Evolutionary conservation across 306 rosid species (phyloP).

Genomic region (Gynostemma pentaphyllum): DNA sequence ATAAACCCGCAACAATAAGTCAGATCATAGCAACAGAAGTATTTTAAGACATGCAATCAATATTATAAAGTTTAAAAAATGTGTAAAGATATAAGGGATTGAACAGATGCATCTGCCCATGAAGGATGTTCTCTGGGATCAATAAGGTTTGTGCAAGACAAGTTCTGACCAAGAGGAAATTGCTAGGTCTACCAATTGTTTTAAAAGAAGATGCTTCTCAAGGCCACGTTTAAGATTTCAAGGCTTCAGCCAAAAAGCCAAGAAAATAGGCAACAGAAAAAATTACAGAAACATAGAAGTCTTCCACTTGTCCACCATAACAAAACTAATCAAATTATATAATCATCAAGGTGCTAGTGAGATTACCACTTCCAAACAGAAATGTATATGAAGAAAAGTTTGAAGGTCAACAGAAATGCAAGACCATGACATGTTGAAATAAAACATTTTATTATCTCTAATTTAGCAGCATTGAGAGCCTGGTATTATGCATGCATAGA

Average conservation of each 20-base stretch:
- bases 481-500: background rate
- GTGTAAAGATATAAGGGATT: background rate
- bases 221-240: too few species aligned
- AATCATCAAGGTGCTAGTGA: slow-evolving; percentile 1
- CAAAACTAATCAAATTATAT: too few species aligned
- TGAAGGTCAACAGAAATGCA: background rate
- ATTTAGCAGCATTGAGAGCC: background rate
- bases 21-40: background rate
- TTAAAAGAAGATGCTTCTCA: too few species aligned
- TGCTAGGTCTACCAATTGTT: background rate
- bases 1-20: slow-evolving; percentile 2
- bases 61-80: background rate
- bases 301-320: too few species aligned
- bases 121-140: background rate
- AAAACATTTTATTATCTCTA: background rate
- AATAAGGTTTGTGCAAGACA: background rate
- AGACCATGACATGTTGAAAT: background rate
- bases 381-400: background rate
- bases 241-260: too few species aligned
- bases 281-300: too few species aligned
- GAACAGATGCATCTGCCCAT: background rate
- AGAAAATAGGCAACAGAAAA: too few species aligned
- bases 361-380: background rate
- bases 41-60: background rate
- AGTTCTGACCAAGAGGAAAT: background rate